phyloP scores from a whole-genome alignment of 441 rosid genomes.

The Dalechampia spathulata region DNA sequence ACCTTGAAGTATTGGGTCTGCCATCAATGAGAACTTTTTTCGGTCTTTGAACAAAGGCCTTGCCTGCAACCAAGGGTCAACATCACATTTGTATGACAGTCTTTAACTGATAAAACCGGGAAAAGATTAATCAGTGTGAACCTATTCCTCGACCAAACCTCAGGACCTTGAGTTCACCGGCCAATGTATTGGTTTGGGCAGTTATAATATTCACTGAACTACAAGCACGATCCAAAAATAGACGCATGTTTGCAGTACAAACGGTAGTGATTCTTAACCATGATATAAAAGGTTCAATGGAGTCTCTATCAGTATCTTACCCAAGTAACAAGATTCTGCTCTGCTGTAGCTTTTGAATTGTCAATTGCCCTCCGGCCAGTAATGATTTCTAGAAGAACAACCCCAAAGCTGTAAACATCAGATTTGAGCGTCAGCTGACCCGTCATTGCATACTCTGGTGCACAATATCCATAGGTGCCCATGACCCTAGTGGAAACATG shows the following conservation, averaged over 20 bases:
- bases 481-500: conserved; percentile 93
- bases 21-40: conserved; percentile 75
- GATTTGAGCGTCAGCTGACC: conserved; percentile 94
- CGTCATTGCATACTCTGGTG: conserved; percentile 97
- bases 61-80: conserved; percentile 46
- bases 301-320: conserved; percentile 33
- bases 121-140: not conserved
- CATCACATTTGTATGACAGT: not conserved
- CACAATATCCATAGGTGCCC: conserved; percentile 98
- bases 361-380: conserved; percentile 89
- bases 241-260: too few species aligned
- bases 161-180: too few species aligned
- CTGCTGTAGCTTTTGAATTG: conserved; percentile 54
- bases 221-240: too few species aligned
- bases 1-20: conserved; percentile 79
- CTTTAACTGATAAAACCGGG: too few species aligned
- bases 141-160: not conserved
- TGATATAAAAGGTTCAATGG: not conserved
- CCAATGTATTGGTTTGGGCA: too few species aligned
- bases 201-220: too few species aligned
- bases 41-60: conserved; percentile 84
- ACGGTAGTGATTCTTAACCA: too few species aligned
- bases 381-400: conserved; percentile 87
- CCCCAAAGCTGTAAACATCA: conserved; percentile 92
- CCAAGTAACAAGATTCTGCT: conserved; percentile 92